A percentile compares a stretch with the other conserved stretches of the same genome.
Evolutionary conservation across 192 early-diverging fungal genomes (phyloP).

Genomic region (Jimgerdemannia flammicorona): DNA sequence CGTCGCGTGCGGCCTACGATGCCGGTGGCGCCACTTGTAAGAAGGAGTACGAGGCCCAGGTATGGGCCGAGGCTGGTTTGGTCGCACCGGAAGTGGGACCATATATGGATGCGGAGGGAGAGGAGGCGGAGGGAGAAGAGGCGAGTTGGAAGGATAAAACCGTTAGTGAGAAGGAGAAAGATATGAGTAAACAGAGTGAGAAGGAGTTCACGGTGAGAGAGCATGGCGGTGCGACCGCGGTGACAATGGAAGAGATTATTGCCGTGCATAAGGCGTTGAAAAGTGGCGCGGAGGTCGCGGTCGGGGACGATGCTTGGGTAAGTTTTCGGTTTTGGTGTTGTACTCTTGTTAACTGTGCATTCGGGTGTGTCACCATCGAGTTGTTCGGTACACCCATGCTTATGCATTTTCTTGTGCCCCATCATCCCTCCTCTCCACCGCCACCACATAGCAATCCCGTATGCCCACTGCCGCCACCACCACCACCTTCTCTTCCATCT

Average conservation of each 20-base stretch:
- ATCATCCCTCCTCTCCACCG: not conserved
- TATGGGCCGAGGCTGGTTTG: constrained; percentile 1
- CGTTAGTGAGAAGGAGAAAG: not conserved
- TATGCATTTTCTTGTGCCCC: not conserved
- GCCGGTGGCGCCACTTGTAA: constrained; percentile 7
- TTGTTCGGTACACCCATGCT: not conserved
- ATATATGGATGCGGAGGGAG: constrained; percentile 15
- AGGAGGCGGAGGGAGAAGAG: not conserved
- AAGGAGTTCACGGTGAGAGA: not conserved
- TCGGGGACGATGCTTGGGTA: constrained; percentile 37
- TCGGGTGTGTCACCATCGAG: too few species aligned
- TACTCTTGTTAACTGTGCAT: too few species aligned
- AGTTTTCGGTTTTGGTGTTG: not conserved
- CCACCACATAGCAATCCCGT: not conserved
- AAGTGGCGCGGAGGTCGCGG: constrained; percentile 35
- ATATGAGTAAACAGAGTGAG: not conserved
- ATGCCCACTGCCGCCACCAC: not conserved
- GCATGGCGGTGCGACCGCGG: constrained; percentile 1
- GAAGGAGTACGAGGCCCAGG: constrained; percentile 16
- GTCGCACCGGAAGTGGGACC: constrained; percentile 10
- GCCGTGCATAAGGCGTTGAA: constrained; percentile 35
- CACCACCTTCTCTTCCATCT: not conserved
- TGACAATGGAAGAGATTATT: constrained; percentile 30
- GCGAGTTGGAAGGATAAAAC: not conserved
- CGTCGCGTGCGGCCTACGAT: constrained; percentile 28